phyloP scores from a whole-genome alignment of 305 asterid species.

The Fraxinus latifolia region DNA sequence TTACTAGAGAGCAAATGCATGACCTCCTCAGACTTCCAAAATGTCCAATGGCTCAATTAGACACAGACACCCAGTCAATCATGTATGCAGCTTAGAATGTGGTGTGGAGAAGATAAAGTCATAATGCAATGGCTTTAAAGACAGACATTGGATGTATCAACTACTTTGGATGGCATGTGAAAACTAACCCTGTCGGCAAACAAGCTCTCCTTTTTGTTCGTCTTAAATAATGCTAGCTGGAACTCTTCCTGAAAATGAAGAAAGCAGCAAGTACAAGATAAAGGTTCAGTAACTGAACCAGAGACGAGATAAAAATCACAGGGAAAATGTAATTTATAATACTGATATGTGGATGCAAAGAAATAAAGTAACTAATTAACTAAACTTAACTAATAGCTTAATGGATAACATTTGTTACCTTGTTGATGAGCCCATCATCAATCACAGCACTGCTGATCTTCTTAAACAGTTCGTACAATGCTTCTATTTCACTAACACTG shows the following conservation, averaged over 20 bases:
- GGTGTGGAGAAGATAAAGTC: neutral
- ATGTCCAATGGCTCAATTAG: neutral
- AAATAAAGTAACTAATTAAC: slow-evolving; percentile 2
- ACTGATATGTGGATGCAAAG: neutral
- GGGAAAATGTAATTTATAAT: neutral
- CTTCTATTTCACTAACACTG: slow-evolving; percentile 85
- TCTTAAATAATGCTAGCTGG: slow-evolving; percentile 79
- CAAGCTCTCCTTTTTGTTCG: slow-evolving; percentile 76
- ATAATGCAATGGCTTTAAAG: neutral
- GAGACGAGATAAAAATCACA: slow-evolving; percentile 11
- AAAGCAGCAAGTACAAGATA: slow-evolving; percentile 21
- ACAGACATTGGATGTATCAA: neutral
- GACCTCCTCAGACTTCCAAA: neutral
- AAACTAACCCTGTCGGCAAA: slow-evolving; percentile 86
- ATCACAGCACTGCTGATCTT: slow-evolving; percentile 81
- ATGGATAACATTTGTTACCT: slow-evolving; percentile 45
- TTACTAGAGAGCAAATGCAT: neutral
- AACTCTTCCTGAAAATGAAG: slow-evolving; percentile 69
- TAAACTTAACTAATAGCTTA: neutral
- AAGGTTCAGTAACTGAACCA: slow-evolving; percentile 16
- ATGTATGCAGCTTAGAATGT: slow-evolving; percentile 1
- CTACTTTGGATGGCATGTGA: slow-evolving; percentile 11
- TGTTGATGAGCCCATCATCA: slow-evolving; percentile 81
- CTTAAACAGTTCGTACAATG: slow-evolving; percentile 73
- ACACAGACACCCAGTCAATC: slow-evolving; percentile 6